Evolutionary conservation across 345 rosid species (phyloP), one percentile per base, ranked within the genome.

Genomic region (Arabis alpina): DNA sequence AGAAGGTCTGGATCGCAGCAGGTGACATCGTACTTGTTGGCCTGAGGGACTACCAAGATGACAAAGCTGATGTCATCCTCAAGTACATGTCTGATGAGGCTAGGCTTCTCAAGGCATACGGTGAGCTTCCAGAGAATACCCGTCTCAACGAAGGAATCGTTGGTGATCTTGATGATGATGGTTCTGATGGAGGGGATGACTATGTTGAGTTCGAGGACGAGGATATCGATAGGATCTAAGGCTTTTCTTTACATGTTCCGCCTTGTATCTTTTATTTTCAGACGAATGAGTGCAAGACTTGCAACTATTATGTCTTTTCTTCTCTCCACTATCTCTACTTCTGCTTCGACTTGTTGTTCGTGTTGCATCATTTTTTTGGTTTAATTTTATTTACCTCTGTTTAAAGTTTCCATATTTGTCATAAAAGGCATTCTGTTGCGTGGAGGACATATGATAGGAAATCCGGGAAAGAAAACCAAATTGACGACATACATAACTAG

Each of bases 61-160:
- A 87, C 74, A 87, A 89, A 75, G 96, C 92, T 25, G 96, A 89
- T 75, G 89, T 89, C 40, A 89, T 88, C 69, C 82, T 88, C 25
- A 88, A 88, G 85, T 88, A 88, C 45, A 86, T 88, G 91, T 89
- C 94, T 0, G 94, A 88, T 53, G 94, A 88, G 49, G 88, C 95
- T 1, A 79, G 96, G 84, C 90, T 87, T 48, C 80, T 86, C 37
- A 88, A 86, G 81, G 94, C 94, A 0, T 88, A 84, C 10, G 88
- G 94, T 37, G 91, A 88, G 81, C 88, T 89, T 59, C 93, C 93
- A 0, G 93, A 88, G 69, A 82, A 61, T 12, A 86, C 86, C 0
- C 80, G 88, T 43, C 88, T 86, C 70, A 88, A 88, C 30, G 93
- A 88, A 75, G 90, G 89, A 13, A 86, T 88, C 44, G 83, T 82